These are phyloP conservation scores for Xylaria multiplex DNA, from an alignment of 2,329 filamentous ascomycete species.

Conservation along the genomic window DNA sequence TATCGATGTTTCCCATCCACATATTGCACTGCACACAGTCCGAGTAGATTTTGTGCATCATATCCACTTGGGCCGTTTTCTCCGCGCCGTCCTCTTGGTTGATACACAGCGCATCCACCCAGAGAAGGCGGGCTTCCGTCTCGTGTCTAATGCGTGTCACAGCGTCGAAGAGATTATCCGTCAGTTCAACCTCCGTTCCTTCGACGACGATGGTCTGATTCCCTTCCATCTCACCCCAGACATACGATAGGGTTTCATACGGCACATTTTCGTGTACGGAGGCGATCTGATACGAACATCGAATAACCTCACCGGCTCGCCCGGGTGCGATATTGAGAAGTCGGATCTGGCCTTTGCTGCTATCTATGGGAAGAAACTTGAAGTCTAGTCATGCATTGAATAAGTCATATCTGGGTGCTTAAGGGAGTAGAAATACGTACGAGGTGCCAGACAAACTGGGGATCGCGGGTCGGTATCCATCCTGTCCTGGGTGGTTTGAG, in stretches of 20 bases:
- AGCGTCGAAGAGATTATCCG: constrained; percentile 32
- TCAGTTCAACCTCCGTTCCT: constrained; percentile 24
- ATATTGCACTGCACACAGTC: constrained; percentile 31
- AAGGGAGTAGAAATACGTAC: constrained; percentile 16
- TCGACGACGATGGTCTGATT: constrained; percentile 24
- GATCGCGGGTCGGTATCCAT: constrained; percentile 29
- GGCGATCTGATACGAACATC: constrained; percentile 26
- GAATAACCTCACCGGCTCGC: constrained; percentile 19
- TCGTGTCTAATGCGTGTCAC: constrained; percentile 26
- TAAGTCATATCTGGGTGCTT: neutral
- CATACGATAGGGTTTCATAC: constrained; percentile 36
- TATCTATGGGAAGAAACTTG: constrained; percentile 29
- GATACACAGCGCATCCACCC: constrained; percentile 46
- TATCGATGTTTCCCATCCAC: constrained; percentile 30
- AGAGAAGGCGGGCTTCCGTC: constrained; percentile 26
- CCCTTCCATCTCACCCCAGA: constrained; percentile 28
- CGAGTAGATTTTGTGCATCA: constrained; percentile 44
- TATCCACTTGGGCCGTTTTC: constrained; percentile 42
- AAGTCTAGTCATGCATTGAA: constrained; percentile 16
- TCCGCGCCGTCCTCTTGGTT: constrained; percentile 43
- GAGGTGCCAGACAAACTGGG: constrained; percentile 26
- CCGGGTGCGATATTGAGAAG: constrained; percentile 34
- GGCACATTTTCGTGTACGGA: constrained; percentile 17
- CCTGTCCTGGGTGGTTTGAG: neutral
- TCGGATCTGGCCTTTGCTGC: constrained; percentile 29